Evolutionary conservation across 2,329 filamentous ascomycete species (phyloP).

Genomic region (Pseudogymnoascus sp.): DNA sequence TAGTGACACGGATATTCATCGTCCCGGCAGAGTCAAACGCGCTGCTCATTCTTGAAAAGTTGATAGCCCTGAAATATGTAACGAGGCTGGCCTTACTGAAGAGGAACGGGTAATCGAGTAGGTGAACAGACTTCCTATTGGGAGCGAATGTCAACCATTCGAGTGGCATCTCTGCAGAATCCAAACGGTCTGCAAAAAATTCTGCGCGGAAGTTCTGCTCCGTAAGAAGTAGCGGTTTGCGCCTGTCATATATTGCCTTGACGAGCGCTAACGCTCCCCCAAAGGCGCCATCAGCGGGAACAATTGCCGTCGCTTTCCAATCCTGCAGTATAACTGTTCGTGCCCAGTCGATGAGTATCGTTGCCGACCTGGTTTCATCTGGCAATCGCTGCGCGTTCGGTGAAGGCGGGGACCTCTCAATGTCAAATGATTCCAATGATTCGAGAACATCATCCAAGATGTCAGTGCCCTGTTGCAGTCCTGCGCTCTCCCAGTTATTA

Average conservation of each 20-base stretch:
- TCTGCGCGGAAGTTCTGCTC: slow-evolving; percentile 66
- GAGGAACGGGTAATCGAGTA: slow-evolving; percentile 73
- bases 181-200: slow-evolving; percentile 67
- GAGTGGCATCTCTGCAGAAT: slow-evolving; percentile 64
- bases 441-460: slow-evolving; percentile 36
- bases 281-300: slow-evolving; percentile 61
- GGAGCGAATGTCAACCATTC: slow-evolving; percentile 56
- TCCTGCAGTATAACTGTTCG: slow-evolving; percentile 66
- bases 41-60: slow-evolving; percentile 77
- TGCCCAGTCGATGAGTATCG: slow-evolving; percentile 60
- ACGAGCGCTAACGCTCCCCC: slow-evolving; percentile 72
- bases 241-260: slow-evolving; percentile 53
- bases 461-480: slow-evolving; percentile 20
- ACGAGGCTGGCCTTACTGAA: slow-evolving; percentile 67
- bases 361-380: slow-evolving; percentile 47
- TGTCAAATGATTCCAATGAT: slow-evolving; percentile 26
- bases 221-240: slow-evolving; percentile 54
- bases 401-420: slow-evolving; percentile 17
- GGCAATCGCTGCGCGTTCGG: neutral
- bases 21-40: slow-evolving; percentile 63
- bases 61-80: slow-evolving; percentile 79
- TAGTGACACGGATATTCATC: slow-evolving; percentile 46
- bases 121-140: slow-evolving; percentile 57
- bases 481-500: slow-evolving; percentile 10
- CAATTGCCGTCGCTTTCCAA: slow-evolving; percentile 69